Base-by-base conservation (phyloP, 352 stramenopile species). In the Phytophthora melonis region DNA sequence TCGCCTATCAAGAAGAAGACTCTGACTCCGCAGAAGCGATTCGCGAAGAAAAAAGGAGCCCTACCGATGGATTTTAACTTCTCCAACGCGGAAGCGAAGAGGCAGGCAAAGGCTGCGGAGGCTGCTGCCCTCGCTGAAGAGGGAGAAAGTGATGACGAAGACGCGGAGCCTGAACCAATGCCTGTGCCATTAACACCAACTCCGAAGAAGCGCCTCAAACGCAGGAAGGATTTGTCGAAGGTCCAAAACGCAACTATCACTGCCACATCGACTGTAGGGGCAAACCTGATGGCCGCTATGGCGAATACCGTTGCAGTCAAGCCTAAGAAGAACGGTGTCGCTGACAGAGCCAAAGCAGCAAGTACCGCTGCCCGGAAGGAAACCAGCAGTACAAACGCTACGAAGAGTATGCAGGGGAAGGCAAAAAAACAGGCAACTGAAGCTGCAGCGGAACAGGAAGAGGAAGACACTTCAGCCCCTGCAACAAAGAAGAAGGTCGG, bases 1-100 rank as follows among this genome's bases (percentile, higher is more conserved):
- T 69, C 53, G 10, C 61, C 56, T 13, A 19, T 52, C 56, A 79
- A 76, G 45, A 82, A 77, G 23, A 79, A 76, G 23, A 72, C 25
- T 3, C 14, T 59, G 57, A 81, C 63, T 32, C 58, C 63, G 2
- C 63, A 75, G 56, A 80, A 83, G 53, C 62, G 67, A 19, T 76
- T 74, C 23, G 43, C 32, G 50, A 80, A 78, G 61, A 74, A 70
- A 30, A 68, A 25, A 27, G 73, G 66, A 41, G 66, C 53, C 0
- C 54, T 43, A 34, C 64, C 75, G 5, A 5, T 88, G 6, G 83
- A 88, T 54, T 90, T 90, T 19, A 77, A 90, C 27, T 90, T 90
- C 41, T 80, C 81, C 10, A 81, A 79, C 43, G 79, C 75, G 23
- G 82, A 80, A 50, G 80, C 76, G 18, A 79, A 74, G 36, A 73